Base-by-base conservation (phyloP, 306 rosid species). In the Malus domestica region DNA sequence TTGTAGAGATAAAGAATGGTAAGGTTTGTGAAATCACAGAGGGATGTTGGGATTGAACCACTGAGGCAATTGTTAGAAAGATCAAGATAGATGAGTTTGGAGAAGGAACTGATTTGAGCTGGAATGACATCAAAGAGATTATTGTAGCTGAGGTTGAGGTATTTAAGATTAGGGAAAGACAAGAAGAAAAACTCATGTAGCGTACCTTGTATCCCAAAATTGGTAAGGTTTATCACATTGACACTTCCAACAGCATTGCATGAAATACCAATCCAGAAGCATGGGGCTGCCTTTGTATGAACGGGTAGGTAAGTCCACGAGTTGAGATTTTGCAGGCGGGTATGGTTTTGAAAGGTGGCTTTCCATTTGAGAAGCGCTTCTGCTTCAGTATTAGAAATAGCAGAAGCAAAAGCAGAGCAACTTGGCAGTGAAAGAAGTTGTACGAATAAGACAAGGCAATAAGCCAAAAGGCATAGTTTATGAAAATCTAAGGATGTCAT, bases 1-100 rank as follows among this genome's bases (percentile, higher is more conserved):
- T 0, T 1, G 5, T 4, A 0, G 1, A 32, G 35, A 32, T 32
- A 32, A 1, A 32, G 35, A 32, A 1, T 0, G 1, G 35, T 0
- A 32, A 32, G 0, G 35, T 32, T 32, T 32, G 6, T 68, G 12
- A 70, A 29, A 1, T 7, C 2, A 35, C 40, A 2, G 0, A 35
- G 9, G 40, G 40, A 35, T 35, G 40, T 35, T 35, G 40, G 40
- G 9, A 35, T 35, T 35, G 40, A 35, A 35, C 40, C 40, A 6
- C 2, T 35, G 0, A 35, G 40, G 2, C 22, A 8, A 20, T 72
- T 72, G 1, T 4, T 0, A 6, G 51, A 32, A 4, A 72, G 49
- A n/a, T 72, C 66, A 72, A 72, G 76, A 33, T n/a, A 4, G 10
- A 6, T n/a, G 30, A 71, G 65, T 19, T 54, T 51, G 8, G 77